Evolutionary conservation across 768 basidiomycete species (phyloP), one percentile per base, ranked within the genome.

Genomic region (Lentinula guzmanii): DNA sequence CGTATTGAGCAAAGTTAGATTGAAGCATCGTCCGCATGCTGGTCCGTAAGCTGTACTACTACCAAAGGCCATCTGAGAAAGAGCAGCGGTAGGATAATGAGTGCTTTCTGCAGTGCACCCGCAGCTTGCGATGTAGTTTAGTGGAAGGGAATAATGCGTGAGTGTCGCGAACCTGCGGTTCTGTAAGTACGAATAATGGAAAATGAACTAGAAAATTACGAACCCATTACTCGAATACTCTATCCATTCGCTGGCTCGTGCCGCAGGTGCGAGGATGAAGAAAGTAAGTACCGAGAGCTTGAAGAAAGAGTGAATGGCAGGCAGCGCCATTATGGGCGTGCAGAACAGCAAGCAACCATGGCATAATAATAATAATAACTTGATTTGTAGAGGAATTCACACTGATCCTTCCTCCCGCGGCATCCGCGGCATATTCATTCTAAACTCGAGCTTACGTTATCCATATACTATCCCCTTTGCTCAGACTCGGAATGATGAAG

Each of bases 11-110:
- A 93, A 77, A 0, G 89, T 89, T 61, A 93, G 72, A 54, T 86
- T 86, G 72, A 93, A 93, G 78, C 91, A 93, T 58, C 78, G 80
- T 31, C 91, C 91, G 68, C 90, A 92, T 3, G 78, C 81, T 37
- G 89, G 86, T 13, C 86, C 86, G 66, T 85, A 92, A 11, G 80
- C 79, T n/a, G 75, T 78, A 61, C 83, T 86, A 68, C 87, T 90
- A 0, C 91, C 90, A 65, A 81, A 93, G 1, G 91, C 91, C 79
- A 88, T 85, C 67, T 91, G 86, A 61, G 79, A 90, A 62, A 93
- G 72, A 8, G 91, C 91, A 9, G 87, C 91, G 1, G 91, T 93
- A 5, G 91, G 91, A 66, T 86, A 91, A 55, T 74, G 68, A 33
- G 85, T 86, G 63, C 85, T 87, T 51, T 77, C 75, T 8, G 81